Evolutionary conservation across 1,139 yeast species (phyloP).

Genomic region (Arxiozyma heterogenica): DNA sequence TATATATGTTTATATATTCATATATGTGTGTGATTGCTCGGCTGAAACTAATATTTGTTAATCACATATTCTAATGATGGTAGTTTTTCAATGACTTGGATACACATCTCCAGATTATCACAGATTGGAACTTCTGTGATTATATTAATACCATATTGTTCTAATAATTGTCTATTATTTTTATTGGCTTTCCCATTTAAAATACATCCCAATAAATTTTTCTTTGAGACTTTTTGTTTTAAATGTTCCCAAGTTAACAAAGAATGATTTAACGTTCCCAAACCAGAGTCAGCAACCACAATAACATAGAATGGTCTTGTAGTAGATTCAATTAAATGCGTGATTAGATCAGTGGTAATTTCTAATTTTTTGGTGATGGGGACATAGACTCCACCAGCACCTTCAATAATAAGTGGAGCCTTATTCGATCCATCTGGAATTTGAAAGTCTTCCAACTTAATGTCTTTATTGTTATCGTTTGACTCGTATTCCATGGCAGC

Average conservation of each 20-base stretch:
- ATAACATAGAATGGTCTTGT: conserved; percentile 18
- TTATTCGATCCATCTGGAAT: conserved; percentile 13
- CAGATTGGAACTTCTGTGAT: conserved; percentile 12
- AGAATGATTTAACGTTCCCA: conserved; percentile 32
- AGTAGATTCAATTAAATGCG: conserved; percentile 10
- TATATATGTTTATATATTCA: background rate
- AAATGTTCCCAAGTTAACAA: conserved; percentile 27
- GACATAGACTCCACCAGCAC: conserved; percentile 31
- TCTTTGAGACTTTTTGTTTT: conserved; percentile 12
- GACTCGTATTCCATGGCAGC: conserved; percentile 25
- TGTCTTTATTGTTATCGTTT: conserved; percentile 4
- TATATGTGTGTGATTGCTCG: background rate
- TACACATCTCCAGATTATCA: background rate
- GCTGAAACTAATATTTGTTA: background rate
- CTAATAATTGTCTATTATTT: conserved; percentile 22
- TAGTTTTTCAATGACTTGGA: background rate
- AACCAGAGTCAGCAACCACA: conserved; percentile 28
- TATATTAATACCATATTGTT: conserved; percentile 13
- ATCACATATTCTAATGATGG: conserved; percentile 5
- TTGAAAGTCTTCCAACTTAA: conserved; percentile 11
- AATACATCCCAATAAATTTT: conserved; percentile 22
- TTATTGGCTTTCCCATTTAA: conserved; percentile 24
- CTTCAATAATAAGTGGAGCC: conserved; percentile 27
- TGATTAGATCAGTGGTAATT: conserved; percentile 26
- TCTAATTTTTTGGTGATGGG: conserved; percentile 24